Evolutionary conservation across 768 basidiomycete genomes (phyloP).

Genomic region (Trichaptum fuscoviolaceum): DNA sequence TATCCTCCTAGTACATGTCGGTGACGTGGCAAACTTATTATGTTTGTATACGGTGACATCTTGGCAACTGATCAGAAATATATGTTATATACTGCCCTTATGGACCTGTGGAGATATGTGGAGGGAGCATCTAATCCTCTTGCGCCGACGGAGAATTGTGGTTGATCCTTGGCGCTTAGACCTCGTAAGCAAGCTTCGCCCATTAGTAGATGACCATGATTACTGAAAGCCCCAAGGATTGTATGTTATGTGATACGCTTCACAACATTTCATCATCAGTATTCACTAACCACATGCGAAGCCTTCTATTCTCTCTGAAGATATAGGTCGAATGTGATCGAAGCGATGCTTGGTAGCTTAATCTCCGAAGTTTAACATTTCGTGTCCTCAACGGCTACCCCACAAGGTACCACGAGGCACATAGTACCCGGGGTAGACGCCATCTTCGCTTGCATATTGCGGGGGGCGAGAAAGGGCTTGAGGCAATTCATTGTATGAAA

Average conservation of each 20-base stretch:
- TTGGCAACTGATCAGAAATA: background rate
- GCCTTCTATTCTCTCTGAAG: background rate
- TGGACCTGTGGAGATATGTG: background rate
- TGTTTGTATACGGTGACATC: background rate
- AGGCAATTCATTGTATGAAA: background rate
- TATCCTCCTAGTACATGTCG: background rate
- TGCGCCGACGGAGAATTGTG: background rate
- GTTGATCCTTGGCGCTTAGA: background rate
- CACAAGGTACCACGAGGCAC: background rate
- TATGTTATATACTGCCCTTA: background rate
- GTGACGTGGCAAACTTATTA: background rate
- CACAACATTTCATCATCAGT: background rate
- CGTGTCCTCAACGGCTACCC: background rate
- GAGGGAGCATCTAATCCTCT: too few species aligned
- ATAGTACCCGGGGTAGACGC: background rate
- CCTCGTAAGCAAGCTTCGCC: background rate
- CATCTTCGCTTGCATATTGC: background rate
- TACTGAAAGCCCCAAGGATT: background rate
- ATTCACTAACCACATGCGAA: background rate
- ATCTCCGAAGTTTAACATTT: background rate
- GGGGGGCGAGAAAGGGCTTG: background rate
- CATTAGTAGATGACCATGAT: background rate
- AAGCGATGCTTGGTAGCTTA: background rate
- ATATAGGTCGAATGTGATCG: background rate
- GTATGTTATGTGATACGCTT: background rate